Evolutionary conservation across 192 early-diverging fungal genomes (phyloP), one percentile per base, ranked within the genome.

Genomic region (Coemansia umbellata): DNA sequence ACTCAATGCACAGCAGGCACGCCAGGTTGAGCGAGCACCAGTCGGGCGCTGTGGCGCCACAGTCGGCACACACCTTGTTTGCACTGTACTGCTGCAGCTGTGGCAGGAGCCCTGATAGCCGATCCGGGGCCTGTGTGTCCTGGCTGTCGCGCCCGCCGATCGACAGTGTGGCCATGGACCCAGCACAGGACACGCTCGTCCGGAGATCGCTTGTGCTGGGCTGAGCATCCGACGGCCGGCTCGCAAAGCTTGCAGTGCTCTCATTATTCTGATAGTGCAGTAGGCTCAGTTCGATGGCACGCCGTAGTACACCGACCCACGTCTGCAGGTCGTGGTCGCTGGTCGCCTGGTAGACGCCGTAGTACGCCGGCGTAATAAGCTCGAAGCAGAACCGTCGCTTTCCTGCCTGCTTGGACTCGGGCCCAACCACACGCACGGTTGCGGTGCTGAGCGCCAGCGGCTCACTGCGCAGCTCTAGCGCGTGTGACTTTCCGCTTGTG

Each of bases 11-110:
- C 30, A 95, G 37, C 17, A 91, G 67, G 8, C 84, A 84, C 26
- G 91, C 90, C 26, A 91, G 79, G 45, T 90, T 93, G 18, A 88
- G 87, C 70, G 85, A 84, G 50, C 90, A 89, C 93, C 93, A 95
- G 55, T 91, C 86, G 6, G 91, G 89, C 50, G 80, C 80, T 66
- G 32, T 22, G 17, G 78, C 64, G 0, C 73, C 74, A 51, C 85
- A 86, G 61, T 86, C 85, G 0, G 78, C 85, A 42, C 85, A 86
- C 19, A 5, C 44, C 10, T 19, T 50, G 58, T 76, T 76, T 24
- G 58, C 73, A 2, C 24, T 41, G 36, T 51, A 47, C 35, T 53
- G 58, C 27, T 37, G 43, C n/a, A 71, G 61, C 31, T 50, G 22
- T 22, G 67, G 31, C 42, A 65, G 37, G 26, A 75, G 35, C 31